phyloP scores from a whole-genome alignment of 129 eudicot species.

The Gnaphalium uliginosum region DNA sequence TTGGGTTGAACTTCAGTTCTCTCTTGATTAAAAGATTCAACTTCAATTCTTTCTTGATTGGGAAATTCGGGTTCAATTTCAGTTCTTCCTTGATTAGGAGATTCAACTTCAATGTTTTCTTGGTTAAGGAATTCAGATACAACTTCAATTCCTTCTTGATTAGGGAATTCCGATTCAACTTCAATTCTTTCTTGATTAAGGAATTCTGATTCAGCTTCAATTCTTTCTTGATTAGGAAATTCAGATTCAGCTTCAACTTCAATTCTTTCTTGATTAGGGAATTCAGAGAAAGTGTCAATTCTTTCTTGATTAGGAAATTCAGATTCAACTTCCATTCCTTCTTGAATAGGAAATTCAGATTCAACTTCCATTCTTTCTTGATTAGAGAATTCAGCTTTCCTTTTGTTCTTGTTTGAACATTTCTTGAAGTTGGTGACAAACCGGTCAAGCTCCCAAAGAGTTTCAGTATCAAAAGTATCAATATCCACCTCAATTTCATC shows the following conservation, averaged over 20 bases:
- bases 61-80: neutral
- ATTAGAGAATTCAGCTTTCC: constrained; percentile 50
- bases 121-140: neutral
- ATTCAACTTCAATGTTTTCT: neutral
- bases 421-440: constrained; percentile 69
- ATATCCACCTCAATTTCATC: constrained; percentile 97
- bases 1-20: constrained; percentile 24
- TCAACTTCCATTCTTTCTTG: constrained; percentile 29
- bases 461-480: constrained; percentile 83
- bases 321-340: constrained; percentile 29
- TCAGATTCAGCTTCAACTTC: neutral
- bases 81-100: neutral
- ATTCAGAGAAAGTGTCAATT: constrained; percentile 30
- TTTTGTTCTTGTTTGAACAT: constrained; percentile 69
- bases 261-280: neutral
- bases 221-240: constrained; percentile 1
- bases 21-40: constrained; percentile 16
- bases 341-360: constrained; percentile 5
- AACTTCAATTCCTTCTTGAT: neutral
- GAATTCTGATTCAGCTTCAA: constrained; percentile 26
- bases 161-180: constrained; percentile 12
- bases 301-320: constrained; percentile 1
- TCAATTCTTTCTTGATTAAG: constrained; percentile 12
- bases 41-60: constrained; percentile 14
- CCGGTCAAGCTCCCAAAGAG: constrained; percentile 97